Percentiles rank a stretch among this genome's conserved stretches.
Evolutionary conservation across 305 asterid species (phyloP).

Genomic region (Fraxinus angustifolia): DNA sequence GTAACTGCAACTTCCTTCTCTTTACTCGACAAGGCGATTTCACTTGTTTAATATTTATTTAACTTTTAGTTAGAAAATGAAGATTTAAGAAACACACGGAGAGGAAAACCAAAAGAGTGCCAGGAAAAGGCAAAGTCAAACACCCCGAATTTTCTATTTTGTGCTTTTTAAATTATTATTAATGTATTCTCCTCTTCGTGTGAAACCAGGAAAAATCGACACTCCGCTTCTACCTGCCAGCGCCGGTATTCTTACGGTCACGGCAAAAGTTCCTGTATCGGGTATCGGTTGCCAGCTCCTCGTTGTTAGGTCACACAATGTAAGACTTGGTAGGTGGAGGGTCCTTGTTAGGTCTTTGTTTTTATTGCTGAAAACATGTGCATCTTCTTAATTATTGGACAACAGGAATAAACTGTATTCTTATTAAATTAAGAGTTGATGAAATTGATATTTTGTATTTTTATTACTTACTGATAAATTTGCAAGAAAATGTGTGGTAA

Average conservation of each 20-base stretch:
- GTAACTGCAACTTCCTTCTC: background rate
- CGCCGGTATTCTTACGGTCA: background rate
- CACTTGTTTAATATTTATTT: too few species aligned
- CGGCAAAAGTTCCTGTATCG: background rate
- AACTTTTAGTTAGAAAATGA: background rate
- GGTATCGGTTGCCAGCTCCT: background rate
- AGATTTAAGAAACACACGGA: background rate
- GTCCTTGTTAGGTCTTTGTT: constrained; percentile 1
- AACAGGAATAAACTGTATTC: too few species aligned
- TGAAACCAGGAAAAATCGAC: constrained; percentile 32
- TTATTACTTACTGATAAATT: background rate
- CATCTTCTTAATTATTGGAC: too few species aligned
- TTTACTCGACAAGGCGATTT: background rate
- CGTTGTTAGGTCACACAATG: constrained; percentile 2
- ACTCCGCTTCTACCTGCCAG: constrained; percentile 37
- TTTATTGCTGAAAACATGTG: too few species aligned
- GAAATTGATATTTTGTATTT: background rate
- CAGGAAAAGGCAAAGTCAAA: background rate
- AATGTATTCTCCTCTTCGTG: background rate
- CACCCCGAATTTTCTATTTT: constrained; percentile 25
- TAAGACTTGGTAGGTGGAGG: constrained; percentile 19
- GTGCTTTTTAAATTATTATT: constrained; percentile 9
- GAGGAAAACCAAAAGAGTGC: constrained; percentile 6
- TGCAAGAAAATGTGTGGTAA: background rate
- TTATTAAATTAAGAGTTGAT: too few species aligned